Evolutionary conservation across 2,329 filamentous ascomycete genomes (phyloP).

Genomic region (Microcyclospora pomicola): DNA sequence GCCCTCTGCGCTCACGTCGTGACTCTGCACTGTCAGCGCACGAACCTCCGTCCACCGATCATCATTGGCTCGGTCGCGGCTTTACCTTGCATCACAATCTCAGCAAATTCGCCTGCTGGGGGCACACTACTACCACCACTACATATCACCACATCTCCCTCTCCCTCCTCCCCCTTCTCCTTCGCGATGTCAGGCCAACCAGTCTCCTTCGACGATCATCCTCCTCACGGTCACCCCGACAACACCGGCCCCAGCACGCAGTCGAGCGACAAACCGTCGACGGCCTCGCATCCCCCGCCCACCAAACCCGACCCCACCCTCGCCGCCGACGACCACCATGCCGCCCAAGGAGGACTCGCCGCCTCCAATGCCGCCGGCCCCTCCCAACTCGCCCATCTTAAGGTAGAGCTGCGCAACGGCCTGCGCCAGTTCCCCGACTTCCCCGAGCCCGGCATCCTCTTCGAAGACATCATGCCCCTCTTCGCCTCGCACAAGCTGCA

Average conservation of each 20-base stretch:
- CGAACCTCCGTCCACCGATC: no score
- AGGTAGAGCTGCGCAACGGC: slow-evolving; percentile 52
- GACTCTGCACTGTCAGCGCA: no score
- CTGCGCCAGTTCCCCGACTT: slow-evolving; percentile 86
- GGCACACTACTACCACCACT: no score
- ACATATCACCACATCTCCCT: background rate
- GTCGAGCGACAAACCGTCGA: slow-evolving; percentile 16
- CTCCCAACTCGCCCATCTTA: slow-evolving; percentile 39
- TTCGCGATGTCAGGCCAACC: slow-evolving; percentile 17
- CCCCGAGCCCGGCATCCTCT: slow-evolving; percentile 80
- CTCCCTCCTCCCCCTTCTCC: slow-evolving; percentile 1
- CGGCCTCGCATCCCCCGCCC: no score
- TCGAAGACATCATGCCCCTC: slow-evolving; percentile 95
- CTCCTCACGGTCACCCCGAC: slow-evolving; percentile 18
- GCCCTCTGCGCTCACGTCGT: no score
- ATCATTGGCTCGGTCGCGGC: no score
- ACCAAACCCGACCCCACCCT: slow-evolving; percentile 22
- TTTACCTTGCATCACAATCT: no score
- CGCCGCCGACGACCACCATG: slow-evolving; percentile 16
- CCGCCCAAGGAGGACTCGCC: slow-evolving; percentile 36
- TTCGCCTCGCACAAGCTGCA: slow-evolving; percentile 69
- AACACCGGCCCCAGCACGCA: slow-evolving; percentile 15
- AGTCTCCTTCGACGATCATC: slow-evolving; percentile 13
- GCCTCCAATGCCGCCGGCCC: slow-evolving; percentile 34
- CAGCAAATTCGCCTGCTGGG: no score